Percentiles rank a stretch among this genome's conserved stretches.
phyloP scores from a whole-genome alignment of 2,329 filamentous ascomycete species.

The Grosmannia serpens region DNA sequence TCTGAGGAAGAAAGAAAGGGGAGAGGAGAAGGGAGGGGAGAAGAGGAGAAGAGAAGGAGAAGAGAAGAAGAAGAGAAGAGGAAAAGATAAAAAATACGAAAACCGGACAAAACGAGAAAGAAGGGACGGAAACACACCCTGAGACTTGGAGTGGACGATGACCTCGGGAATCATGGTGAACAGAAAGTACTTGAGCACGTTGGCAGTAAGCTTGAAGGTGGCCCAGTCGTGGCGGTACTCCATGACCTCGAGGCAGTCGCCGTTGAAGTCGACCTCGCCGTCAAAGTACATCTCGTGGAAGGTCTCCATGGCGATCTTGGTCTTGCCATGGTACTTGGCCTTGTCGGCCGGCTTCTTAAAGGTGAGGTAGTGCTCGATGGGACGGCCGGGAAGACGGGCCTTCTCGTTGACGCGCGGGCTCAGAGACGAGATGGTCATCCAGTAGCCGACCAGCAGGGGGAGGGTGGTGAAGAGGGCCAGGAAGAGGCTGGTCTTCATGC shows the following conservation, averaged over 20 bases:
- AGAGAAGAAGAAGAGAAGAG: neutral
- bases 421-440: constrained; percentile 67
- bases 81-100: no score
- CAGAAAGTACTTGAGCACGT: constrained; percentile 13
- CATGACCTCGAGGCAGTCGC: constrained; percentile 75
- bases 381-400: constrained; percentile 71
- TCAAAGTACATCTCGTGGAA: constrained; percentile 99
- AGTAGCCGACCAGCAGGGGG: constrained; percentile 72
- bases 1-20: no score
- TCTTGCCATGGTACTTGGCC: constrained; percentile 61
- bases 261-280: constrained; percentile 89
- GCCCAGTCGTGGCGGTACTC: constrained; percentile 98
- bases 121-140: constrained; percentile 6
- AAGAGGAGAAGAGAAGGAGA: neutral
- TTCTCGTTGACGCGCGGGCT: constrained; percentile 91
- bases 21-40: neutral
- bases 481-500: constrained; percentile 79
- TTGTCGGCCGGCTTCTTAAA: constrained; percentile 58
- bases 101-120: no score
- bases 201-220: constrained; percentile 37
- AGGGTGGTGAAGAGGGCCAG: constrained; percentile 67
- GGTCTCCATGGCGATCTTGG: constrained; percentile 80
- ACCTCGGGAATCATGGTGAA: constrained; percentile 14
- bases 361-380: constrained; percentile 80
- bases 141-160: constrained; percentile 13